Evolutionary conservation across 2,329 filamentous ascomycete species (phyloP).

Genomic region (Sporothrix brasiliensis): DNA sequence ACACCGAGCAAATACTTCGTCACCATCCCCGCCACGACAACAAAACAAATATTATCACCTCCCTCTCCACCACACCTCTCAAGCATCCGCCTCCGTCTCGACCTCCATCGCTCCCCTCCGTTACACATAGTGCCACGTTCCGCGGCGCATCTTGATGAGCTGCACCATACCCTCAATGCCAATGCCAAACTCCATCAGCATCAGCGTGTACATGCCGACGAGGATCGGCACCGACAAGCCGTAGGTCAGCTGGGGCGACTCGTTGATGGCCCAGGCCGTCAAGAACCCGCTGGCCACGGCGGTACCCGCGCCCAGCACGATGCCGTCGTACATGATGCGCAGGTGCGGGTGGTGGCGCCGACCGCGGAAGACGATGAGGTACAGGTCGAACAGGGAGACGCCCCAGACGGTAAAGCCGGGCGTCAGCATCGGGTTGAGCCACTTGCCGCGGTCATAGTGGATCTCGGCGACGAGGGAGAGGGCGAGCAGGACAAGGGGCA

Average conservation of each 20-base stretch:
- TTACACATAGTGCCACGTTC: background rate
- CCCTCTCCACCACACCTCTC: background rate
- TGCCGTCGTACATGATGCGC: slow-evolving; percentile 28
- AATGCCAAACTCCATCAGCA: slow-evolving; percentile 11
- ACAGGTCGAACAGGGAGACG: background rate
- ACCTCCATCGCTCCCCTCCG: background rate
- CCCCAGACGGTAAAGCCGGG: background rate
- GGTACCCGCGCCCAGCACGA: slow-evolving; percentile 1
- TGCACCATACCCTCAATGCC: slow-evolving; percentile 19
- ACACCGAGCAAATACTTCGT: too few species aligned
- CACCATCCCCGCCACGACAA: too few species aligned
- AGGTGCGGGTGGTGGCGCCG: slow-evolving; percentile 8
- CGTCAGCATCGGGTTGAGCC: slow-evolving; percentile 24
- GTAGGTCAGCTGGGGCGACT: background rate
- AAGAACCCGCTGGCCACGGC: slow-evolving; percentile 27
- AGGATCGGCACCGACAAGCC: slow-evolving; percentile 11
- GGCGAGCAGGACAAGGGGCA: slow-evolving; percentile 14
- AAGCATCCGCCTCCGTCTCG: background rate
- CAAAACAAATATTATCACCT: too few species aligned
- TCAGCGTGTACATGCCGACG: slow-evolving; percentile 21
- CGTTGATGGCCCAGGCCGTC: background rate
- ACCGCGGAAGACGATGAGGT: background rate
- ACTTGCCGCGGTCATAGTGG: background rate
- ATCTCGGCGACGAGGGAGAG: slow-evolving; percentile 10
- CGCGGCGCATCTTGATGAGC: background rate